Evolutionary conservation across 1,139 yeast genomes (phyloP), one percentile per base, ranked within the genome.

Genomic region (Nadsonia commutata): DNA sequence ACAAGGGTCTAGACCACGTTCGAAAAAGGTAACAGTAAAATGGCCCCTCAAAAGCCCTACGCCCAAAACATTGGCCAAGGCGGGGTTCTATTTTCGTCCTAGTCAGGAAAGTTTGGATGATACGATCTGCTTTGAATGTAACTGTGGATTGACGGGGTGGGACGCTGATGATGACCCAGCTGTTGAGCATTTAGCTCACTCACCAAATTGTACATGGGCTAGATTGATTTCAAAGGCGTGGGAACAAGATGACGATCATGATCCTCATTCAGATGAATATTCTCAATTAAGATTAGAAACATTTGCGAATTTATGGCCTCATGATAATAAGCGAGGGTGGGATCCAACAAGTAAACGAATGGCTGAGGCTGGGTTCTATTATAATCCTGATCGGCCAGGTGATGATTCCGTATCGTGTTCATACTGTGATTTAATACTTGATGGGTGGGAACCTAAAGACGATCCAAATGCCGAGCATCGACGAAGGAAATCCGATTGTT

Each of bases 1-100:
- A 16, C 33, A 13, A 16, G 33, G 33, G 13, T 27, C 33, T 13
- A 27, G n/a, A 13, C 33, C 33, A 4, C 33, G 33, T 3, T 27
- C 33, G 5, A 27, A 27, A 9, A 27, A 27, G n/a, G 33, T 13
- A 4, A 4, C n/a, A 9, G n/a, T 27, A 4, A 16, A 44, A 7
- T 62, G 64, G 65, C 64, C 64, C 5, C 63, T 56, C 41, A 49
- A 44, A 13, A 40, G 43, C 13, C 65, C 65, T 2, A 45, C 53
- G 2, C 48, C 57, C 3, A 49, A 48, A 16, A 47, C 53, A 19
- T 61, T 80, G 66, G 83, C 85, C 1, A 69, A 68, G 37, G 67
- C 74, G 20, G 95, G 95, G 0, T 83, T 84, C 59, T 76, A 69
- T 54, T 82, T 69, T 59, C 68, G 75, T 13, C 94, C 94, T 2